Evolutionary conservation across 2,329 filamentous ascomycete species (phyloP).

Genomic region (Lecanosticta acicola): DNA sequence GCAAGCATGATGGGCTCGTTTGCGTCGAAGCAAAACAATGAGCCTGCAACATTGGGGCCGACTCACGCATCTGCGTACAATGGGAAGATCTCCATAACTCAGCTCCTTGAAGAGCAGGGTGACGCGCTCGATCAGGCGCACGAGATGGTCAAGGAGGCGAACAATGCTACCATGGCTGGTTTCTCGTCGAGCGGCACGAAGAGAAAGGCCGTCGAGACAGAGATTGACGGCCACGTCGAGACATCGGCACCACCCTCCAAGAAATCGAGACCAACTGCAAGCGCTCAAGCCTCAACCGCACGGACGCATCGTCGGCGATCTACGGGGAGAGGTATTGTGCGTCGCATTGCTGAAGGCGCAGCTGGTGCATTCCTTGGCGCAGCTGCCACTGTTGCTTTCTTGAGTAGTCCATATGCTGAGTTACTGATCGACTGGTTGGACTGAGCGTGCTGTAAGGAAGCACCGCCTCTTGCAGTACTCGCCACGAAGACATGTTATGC

Average conservation of each 20-base stretch:
- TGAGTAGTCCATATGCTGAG: constrained; percentile 25
- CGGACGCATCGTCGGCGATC: no score
- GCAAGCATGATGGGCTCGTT: no score
- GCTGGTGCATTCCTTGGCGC: constrained; percentile 21
- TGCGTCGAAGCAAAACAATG: not conserved
- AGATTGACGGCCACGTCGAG: constrained; percentile 5
- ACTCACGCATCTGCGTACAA: no score
- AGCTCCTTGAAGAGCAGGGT: constrained; percentile 6
- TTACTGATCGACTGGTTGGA: constrained; percentile 21
- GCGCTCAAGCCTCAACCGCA: no score
- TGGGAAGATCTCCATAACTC: constrained; percentile 8
- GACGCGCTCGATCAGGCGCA: not conserved
- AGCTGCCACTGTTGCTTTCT: constrained; percentile 23
- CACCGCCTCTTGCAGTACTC: no score
- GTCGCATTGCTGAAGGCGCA: constrained; percentile 5
- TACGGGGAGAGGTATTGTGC: constrained; percentile 6
- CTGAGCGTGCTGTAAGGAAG: constrained; percentile 7
- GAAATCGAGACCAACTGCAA: no score
- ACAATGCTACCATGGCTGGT: not conserved
- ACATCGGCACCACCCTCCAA: constrained; percentile 8
- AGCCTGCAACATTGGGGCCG: no score
- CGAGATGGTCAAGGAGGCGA: not conserved
- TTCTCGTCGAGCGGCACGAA: constrained; percentile 12
- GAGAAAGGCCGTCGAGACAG: constrained; percentile 25
- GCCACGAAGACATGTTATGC: no score